Percentiles rank a stretch among this genome's conserved stretches.
Conservation (phyloP, 129 eudicot species). For the Oenanthe sinensis region DNA sequence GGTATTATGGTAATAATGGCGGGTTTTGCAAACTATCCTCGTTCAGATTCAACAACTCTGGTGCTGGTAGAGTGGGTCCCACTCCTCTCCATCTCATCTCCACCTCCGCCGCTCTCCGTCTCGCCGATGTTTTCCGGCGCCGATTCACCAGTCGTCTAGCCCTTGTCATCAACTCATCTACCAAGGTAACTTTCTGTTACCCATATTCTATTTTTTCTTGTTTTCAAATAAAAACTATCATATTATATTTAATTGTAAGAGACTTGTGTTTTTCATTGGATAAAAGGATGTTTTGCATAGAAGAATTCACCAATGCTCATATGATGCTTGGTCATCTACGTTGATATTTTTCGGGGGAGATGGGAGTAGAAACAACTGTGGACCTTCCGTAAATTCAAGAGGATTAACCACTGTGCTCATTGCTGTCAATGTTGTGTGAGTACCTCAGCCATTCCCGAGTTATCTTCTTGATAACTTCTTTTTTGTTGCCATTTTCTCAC, state of each 20-base stretch:
- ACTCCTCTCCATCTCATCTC: constrained; percentile 47
- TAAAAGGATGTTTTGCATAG: constrained; percentile 34
- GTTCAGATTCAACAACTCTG: constrained; percentile 13
- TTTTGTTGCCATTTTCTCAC: background rate
- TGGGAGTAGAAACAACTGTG: constrained; percentile 24
- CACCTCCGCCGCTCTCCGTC: constrained; percentile 64
- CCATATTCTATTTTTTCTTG: background rate
- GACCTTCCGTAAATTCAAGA: constrained; percentile 38
- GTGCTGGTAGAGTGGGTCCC: constrained; percentile 20
- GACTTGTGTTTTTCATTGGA: constrained; percentile 1
- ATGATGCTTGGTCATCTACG: constrained; percentile 37
- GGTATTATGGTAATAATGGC: background rate
- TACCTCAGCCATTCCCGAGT: constrained; percentile 2
- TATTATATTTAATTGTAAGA: background rate
- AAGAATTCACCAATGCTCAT: constrained; percentile 44
- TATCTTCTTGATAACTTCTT: background rate
- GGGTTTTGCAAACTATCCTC: constrained; percentile 8
- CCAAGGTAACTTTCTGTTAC: constrained; percentile 26
- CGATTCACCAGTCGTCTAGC: constrained; percentile 32
- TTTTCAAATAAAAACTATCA: too few species aligned
- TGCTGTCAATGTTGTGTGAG: constrained; percentile 77
- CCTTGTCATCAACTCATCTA: constrained; percentile 36
- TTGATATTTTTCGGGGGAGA: constrained; percentile 55
- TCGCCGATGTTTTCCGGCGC: constrained; percentile 41
- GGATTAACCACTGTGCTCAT: constrained; percentile 60